Percentiles rank a stretch among this genome's conserved stretches.
Conservation (phyloP, 345 rosid genomes). For the Theobroma cacao region DNA sequence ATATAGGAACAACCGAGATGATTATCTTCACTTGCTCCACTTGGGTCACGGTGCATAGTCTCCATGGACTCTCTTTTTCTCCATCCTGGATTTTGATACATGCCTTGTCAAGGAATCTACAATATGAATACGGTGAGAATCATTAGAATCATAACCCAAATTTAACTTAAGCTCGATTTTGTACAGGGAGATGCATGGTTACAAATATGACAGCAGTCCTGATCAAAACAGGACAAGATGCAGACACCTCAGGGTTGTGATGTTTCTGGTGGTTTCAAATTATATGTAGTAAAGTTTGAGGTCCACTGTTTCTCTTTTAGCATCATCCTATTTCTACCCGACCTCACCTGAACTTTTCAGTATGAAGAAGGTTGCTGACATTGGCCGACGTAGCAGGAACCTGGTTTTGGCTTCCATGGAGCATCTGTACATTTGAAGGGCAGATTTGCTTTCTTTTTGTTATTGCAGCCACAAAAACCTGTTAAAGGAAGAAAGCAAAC, state of each 20-base stretch:
- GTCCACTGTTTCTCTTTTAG: no score
- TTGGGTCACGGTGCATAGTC: slow-evolving; percentile 68
- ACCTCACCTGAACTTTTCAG: slow-evolving; percentile 66
- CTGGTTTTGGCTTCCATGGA: slow-evolving; percentile 45
- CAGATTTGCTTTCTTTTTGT: slow-evolving; percentile 64
- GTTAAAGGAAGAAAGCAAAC: background rate
- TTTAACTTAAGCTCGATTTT: no score
- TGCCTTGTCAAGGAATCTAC: slow-evolving; percentile 90
- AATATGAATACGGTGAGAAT: background rate
- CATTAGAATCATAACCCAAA: background rate
- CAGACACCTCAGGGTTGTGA: background rate
- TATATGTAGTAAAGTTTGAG: no score
- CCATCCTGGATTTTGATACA: slow-evolving; percentile 67
- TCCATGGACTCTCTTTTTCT: slow-evolving; percentile 76
- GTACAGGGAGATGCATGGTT: no score
- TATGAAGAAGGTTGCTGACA: slow-evolving; percentile 38
- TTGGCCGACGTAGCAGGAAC: slow-evolving; percentile 15
- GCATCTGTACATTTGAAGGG: slow-evolving; percentile 57
- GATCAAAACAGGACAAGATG: background rate
- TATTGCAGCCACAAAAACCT: slow-evolving; percentile 88
- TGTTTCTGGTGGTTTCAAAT: no score
- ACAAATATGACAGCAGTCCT: background rate
- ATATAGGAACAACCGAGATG: slow-evolving; percentile 48
- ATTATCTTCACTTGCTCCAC: slow-evolving; percentile 67
- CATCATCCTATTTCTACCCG: background rate